Evolutionary conservation across 352 stramenopile genomes (phyloP), one percentile per base, ranked within the genome.

Genomic region (Albugo laibachii): DNA sequence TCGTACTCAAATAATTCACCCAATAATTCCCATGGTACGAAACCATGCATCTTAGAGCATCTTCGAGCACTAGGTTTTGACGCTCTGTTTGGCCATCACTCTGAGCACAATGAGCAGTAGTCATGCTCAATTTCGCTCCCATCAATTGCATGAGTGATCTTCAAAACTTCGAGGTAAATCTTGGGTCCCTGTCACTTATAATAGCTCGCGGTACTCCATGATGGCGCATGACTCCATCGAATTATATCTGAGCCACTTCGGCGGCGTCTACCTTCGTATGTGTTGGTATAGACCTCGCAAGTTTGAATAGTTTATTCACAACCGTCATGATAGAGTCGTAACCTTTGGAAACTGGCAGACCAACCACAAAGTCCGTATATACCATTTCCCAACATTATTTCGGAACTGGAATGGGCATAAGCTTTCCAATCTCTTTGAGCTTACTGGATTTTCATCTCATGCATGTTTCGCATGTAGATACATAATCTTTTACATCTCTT

Each of bases 141-240:
- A 63, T 55, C 27, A 57, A 19, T 0, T 34, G 21, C 40, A 63
- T 58, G 12, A 60, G 45, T 1, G n/a, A 18, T 1, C 5, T 1
- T 54, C 53, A 63, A 21, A 63, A 63, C 13, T 50, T 24, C 5
- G 20, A 38, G 0, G 57, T 63, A 52, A 61, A 60, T 21, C 51
- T 57, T 4, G 38, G 11, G 35, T 61, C 54, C 31, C 54, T 39
- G 21, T 60, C 50, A 15, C 47, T 59, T 0, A 62, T 41, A 36
- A 62, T 53, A 1, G 20, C 35, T 13, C 36, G 1, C 2, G 50
- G 55, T 39, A 58, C 19, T 13, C 48, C 48, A 16, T 59, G 44
- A 16, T 55, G 36, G 13, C 49, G 37, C 3, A 60, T 51, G 13
- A 57, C 49, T 1, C 24, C 6, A 16, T 60, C 49, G 19, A 60